Base-by-base conservation (phyloP, 106 monocot genomes). In the Chionographis japonica region DNA sequence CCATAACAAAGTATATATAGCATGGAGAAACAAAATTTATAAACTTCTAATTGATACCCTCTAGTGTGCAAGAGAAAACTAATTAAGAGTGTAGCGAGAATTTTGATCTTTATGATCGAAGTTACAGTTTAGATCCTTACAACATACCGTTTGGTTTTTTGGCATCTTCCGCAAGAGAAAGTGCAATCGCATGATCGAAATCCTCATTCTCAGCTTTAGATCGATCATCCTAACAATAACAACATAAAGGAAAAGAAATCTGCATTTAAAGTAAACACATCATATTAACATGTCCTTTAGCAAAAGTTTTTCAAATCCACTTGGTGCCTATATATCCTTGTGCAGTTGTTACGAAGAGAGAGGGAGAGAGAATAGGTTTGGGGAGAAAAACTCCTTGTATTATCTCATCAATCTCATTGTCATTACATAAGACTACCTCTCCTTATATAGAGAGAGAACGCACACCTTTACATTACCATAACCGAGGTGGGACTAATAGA, bases 121-220 rank as follows among this genome's bases (percentile, higher is more conserved):
- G 40, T 46, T 10, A 46, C 40, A 62, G 36, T 40, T 39, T 40
- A 41, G 40, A 40, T 62, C 12, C 35, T 62, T 62, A n/a, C 36
- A 38, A 50, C 50, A 3, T 75, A 86, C 91, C 84, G 63, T 82
- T 81, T 13, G 68, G 69, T 56, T 67, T 86, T 74, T 84, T 92
- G 5, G 72, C 79, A 71, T 84, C 80, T 60, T 95, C 95, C 35
- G 86, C 86, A 66, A 95, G 84, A n/a, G 91, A 89, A 69, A 88
- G 81, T 40, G 92, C 86, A 69, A 92, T 81, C 37, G 92, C 97
- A 71, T 62, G 89, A 58, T 97, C 97, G 50, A 85, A 62, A n/a
- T 97, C 97, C 71, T 97, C 92, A 52, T 97, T 80, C 12, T 84
- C 86, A 56, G 79, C 54, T 89, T 78, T 81, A 3, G 92, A 43